Evolutionary conservation across 1,284 basidiomycete genomes (phyloP).

Genomic region (Microstroma glucosiphilum): DNA sequence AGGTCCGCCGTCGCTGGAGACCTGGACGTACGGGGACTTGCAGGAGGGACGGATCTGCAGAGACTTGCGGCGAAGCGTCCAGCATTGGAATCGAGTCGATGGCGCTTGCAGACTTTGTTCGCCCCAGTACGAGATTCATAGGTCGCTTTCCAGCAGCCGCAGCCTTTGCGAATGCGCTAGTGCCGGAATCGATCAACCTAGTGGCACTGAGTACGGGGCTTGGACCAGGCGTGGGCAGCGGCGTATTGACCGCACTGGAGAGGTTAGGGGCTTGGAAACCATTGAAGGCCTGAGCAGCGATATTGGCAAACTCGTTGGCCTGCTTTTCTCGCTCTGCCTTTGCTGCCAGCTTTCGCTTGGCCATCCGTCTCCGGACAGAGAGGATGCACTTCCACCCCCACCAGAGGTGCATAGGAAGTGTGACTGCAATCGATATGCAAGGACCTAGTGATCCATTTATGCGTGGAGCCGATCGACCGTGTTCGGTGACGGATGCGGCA

Average conservation of each 20-base stretch:
- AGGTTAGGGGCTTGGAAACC: slow-evolving; percentile 35
- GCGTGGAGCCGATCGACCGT: slow-evolving; percentile 31
- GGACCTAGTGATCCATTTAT: slow-evolving; percentile 34
- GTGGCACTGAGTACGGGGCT: slow-evolving; percentile 22
- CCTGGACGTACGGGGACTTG: slow-evolving; percentile 1
- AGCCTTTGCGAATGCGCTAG: slow-evolving; percentile 28
- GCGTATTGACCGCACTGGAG: slow-evolving; percentile 42
- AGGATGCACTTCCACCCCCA: slow-evolving; percentile 49
- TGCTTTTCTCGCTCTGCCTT: slow-evolving; percentile 23
- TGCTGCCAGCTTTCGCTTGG: slow-evolving; percentile 36
- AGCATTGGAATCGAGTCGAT: neutral
- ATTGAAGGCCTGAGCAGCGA: slow-evolving; percentile 35
- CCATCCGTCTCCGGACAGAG: slow-evolving; percentile 40
- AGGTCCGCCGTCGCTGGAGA: slow-evolving; percentile 9
- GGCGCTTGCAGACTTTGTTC: slow-evolving; percentile 4
- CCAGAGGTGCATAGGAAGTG: slow-evolving; percentile 49
- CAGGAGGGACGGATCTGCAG: no score
- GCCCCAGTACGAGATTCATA: slow-evolving; percentile 27
- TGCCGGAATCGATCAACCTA: slow-evolving; percentile 25
- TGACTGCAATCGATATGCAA: slow-evolving; percentile 24
- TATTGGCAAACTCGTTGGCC: slow-evolving; percentile 22
- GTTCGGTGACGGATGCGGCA: slow-evolving; percentile 22
- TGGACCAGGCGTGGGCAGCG: slow-evolving; percentile 35
- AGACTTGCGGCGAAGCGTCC: no score
- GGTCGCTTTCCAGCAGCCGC: slow-evolving; percentile 27